A percentile compares a stretch with the other conserved stretches of the same genome.
These are phyloP conservation scores for Saksenaea vasiformis DNA, from an alignment of 371 early-diverging fungal genomes.

Conservation along the genomic window DNA sequence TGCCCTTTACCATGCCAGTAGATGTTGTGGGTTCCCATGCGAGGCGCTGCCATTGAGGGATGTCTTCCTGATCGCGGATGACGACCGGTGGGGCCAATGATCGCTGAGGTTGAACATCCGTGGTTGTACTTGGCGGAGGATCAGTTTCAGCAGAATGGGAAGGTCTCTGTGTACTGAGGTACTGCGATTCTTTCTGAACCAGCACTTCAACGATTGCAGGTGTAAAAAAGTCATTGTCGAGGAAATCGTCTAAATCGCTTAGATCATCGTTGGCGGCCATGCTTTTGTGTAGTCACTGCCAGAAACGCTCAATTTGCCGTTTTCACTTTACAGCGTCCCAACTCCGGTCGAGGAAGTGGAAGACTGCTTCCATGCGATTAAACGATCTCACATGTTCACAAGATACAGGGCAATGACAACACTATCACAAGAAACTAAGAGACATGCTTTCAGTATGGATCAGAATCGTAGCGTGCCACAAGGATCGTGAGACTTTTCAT, in stretches of 20 bases:
- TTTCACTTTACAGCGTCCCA: background rate
- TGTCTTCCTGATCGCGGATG: background rate
- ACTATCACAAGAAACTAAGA: no score
- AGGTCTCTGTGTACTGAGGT: conserved; percentile 9
- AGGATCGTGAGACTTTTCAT: no score
- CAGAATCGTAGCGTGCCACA: no score
- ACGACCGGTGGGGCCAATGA: conserved; percentile 1
- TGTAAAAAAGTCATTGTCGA: conserved; percentile 8
- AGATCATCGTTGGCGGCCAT: background rate
- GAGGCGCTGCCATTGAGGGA: background rate
- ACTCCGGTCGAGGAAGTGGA: background rate
- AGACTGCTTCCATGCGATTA: no score
- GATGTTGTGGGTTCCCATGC: background rate
- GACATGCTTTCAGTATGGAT: no score
- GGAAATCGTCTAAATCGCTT: conserved; percentile 6
- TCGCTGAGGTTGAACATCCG: background rate
- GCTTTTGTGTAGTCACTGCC: background rate
- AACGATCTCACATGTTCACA: no score
- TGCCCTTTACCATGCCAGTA: background rate
- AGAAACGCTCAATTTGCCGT: background rate
- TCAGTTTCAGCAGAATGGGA: background rate
- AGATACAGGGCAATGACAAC: no score
- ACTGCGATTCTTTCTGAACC: conserved; percentile 10
- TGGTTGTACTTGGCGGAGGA: background rate
- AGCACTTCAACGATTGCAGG: conserved; percentile 7